Conservation (phyloP, 345 rosid genomes). For the Lepidium aucheri region DNA sequence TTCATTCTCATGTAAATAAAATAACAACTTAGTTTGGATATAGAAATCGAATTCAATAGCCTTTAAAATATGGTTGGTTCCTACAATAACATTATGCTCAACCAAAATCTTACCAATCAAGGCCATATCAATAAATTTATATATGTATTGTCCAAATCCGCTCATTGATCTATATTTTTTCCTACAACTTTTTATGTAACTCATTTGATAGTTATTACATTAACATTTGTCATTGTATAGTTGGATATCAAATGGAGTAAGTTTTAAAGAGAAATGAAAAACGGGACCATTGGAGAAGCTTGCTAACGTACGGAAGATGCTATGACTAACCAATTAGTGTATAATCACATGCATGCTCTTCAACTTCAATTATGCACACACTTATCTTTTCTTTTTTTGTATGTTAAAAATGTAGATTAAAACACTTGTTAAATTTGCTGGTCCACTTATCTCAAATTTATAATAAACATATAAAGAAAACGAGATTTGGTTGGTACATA, state of each 20-base stretch:
- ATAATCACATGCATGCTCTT: constrained; percentile 27
- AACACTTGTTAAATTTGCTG: constrained; percentile 14
- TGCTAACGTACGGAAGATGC: constrained; percentile 33
- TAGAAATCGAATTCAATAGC: no score
- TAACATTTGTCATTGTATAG: constrained; percentile 16
- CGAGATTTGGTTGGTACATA: constrained; percentile 8
- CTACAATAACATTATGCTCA: no score
- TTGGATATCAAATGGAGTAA: constrained; percentile 2
- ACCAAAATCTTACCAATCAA: no score
- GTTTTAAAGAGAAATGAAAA: background rate
- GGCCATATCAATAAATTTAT: no score
- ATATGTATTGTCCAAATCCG: no score
- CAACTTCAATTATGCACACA: constrained; percentile 14
- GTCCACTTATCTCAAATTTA: constrained; percentile 12
- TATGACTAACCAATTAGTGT: constrained; percentile 28
- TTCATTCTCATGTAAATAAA: no score
- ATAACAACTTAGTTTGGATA: no score
- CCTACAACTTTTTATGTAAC: background rate
- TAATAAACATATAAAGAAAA: background rate
- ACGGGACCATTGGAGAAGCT: constrained; percentile 17
- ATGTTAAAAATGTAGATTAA: background rate
- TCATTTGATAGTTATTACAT: constrained; percentile 2
- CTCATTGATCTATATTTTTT: no score
- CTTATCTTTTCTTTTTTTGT: constrained; percentile 9
- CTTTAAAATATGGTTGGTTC: no score